Conservation (phyloP, 768 basidiomycete genomes). For the Hericium coralloides region DNA sequence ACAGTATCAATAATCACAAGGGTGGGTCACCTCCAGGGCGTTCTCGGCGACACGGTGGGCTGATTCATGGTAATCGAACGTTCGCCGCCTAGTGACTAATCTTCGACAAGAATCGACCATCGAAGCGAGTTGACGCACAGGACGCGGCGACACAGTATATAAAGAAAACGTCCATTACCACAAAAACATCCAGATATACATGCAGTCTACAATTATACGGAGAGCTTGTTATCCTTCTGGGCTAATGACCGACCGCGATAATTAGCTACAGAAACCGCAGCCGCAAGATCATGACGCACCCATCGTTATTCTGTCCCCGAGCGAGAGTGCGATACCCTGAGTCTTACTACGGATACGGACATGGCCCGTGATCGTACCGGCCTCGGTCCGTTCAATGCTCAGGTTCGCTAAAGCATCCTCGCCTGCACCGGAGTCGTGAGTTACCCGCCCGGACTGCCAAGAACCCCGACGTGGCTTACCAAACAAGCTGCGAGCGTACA, state of each 20-base stretch:
- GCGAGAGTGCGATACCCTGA: conserved; percentile 89
- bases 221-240: conserved; percentile 34
- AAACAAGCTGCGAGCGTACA: conserved; percentile 92
- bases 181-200: not conserved
- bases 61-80: too few species aligned
- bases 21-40: too few species aligned
- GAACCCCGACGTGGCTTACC: conserved; percentile 42
- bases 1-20: too few species aligned
- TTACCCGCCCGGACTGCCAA: too few species aligned
- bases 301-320: conserved; percentile 84
- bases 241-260: conserved; percentile 20
- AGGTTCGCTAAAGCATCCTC: conserved; percentile 96
- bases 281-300: conserved; percentile 26
- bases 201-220: conserved; percentile 13
- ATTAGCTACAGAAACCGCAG: not conserved
- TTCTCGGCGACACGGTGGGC: too few species aligned
- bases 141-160: too few species aligned
- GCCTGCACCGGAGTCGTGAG: conserved; percentile 32
- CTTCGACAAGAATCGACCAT: too few species aligned
- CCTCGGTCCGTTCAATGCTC: conserved; percentile 80
- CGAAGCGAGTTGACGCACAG: too few species aligned
- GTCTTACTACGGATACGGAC: conserved; percentile 96
- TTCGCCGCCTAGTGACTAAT: too few species aligned
- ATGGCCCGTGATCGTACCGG: conserved; percentile 80
- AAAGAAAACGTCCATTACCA: not conserved